Conservation (phyloP, 2,329 filamentous ascomycete genomes). For the Calonectria pauciramosa region DNA sequence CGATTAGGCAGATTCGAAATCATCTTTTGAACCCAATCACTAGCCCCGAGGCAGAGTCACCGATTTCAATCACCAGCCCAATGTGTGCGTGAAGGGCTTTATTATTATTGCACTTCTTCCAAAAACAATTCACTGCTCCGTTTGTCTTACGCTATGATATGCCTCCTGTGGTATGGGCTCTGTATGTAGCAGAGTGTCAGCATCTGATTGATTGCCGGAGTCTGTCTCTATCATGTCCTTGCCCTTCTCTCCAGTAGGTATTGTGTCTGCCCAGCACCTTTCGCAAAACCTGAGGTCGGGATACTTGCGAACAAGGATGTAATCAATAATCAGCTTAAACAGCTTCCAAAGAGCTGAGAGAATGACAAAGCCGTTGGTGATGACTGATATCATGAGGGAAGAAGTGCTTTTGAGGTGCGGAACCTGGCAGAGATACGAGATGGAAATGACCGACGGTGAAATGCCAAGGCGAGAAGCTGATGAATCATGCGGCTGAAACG, state of each 20-base stretch:
- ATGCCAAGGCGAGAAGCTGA: background rate
- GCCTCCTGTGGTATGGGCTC: background rate
- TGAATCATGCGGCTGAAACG: background rate
- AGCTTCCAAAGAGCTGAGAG: slow-evolving; percentile 6
- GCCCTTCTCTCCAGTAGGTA: background rate
- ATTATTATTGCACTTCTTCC: no score
- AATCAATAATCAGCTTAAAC: background rate
- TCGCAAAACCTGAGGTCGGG: background rate
- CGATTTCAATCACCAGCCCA: no score
- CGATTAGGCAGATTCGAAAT: no score
- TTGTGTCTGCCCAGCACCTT: background rate
- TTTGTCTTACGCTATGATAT: background rate
- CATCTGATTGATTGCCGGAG: background rate
- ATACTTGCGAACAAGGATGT: background rate
- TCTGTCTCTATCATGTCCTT: background rate
- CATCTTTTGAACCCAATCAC: no score
- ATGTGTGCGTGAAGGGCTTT: no score
- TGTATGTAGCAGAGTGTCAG: background rate
- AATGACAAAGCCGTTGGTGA: background rate
- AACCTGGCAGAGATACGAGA: slow-evolving; percentile 11
- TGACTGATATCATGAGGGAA: background rate
- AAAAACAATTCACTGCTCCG: background rate
- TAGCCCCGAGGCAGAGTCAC: no score
- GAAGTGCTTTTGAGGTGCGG: slow-evolving; percentile 9
- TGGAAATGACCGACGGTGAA: slow-evolving; percentile 2